Conservation (phyloP, 169 alveolate species). For the Cryptosporidium felis region DNA sequence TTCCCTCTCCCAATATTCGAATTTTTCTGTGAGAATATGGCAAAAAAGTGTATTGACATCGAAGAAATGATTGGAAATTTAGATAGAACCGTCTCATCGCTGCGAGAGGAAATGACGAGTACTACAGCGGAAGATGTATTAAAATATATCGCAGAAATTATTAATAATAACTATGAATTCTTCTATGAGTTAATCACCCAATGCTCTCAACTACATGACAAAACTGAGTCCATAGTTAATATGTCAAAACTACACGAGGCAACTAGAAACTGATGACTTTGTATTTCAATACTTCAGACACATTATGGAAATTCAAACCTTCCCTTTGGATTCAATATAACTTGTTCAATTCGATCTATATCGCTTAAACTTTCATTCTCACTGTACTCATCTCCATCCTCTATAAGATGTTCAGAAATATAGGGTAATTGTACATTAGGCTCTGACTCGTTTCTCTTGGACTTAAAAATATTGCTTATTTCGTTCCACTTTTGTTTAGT, state of each 20-base stretch:
- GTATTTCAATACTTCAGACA: background rate
- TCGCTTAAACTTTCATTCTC: constrained; percentile 27
- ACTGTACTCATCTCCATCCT: background rate
- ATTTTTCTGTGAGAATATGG: constrained; percentile 62
- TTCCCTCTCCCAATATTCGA: constrained; percentile 66
- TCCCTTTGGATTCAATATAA: constrained; percentile 40
- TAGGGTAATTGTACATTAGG: constrained; percentile 10
- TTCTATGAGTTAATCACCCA: constrained; percentile 16
- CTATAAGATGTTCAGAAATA: constrained; percentile 51
- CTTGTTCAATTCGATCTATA: constrained; percentile 12
- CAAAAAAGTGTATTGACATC: constrained; percentile 37
- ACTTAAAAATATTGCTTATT: constrained; percentile 26
- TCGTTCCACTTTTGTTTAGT: constrained; percentile 74
- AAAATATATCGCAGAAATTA: constrained; percentile 34
- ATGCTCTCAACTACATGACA: constrained; percentile 61
- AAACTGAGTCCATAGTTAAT: constrained; percentile 40
- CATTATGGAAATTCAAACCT: constrained; percentile 11
- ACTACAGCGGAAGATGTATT: constrained; percentile 20
- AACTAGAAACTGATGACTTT: background rate
- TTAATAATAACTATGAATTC: constrained; percentile 36
- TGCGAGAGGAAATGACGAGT: constrained; percentile 46
- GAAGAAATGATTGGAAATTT: constrained; percentile 44
- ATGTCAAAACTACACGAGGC: constrained; percentile 57
- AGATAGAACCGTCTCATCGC: constrained; percentile 25
- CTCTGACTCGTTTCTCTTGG: background rate